Conservation (phyloP, 768 basidiomycete genomes). For the Mycena amicta region DNA sequence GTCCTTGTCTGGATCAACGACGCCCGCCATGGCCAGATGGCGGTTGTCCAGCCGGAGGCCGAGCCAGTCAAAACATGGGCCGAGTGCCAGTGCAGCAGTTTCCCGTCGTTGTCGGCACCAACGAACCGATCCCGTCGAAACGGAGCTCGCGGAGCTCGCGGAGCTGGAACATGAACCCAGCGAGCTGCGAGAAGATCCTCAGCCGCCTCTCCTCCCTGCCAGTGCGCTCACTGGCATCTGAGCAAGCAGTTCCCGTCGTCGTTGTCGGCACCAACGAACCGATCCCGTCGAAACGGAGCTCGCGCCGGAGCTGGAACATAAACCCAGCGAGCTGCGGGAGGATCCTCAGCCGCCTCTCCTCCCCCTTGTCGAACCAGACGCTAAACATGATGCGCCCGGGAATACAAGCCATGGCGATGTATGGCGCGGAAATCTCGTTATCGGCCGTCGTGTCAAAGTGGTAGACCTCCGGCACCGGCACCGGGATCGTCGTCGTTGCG, state of each 20-base stretch:
- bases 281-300: neutral
- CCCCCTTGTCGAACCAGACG: neutral
- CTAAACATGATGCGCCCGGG: neutral
- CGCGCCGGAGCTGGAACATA: neutral
- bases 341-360: neutral
- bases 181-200: neutral
- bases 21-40: too few species aligned
- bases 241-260: too few species aligned
- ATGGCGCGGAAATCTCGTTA: slow-evolving; percentile 6
- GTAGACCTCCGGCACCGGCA: slow-evolving; percentile 8
- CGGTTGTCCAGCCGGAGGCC: neutral
- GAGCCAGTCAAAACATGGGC: neutral
- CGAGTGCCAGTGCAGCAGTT: neutral
- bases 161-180: neutral
- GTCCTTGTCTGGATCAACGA: neutral
- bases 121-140: neutral
- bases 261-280: neutral
- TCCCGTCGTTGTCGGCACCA: neutral
- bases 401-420: slow-evolving; percentile 7
- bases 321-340: neutral
- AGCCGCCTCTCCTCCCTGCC: neutral
- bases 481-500: slow-evolving; percentile 6
- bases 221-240: too few species aligned
- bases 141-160: neutral
- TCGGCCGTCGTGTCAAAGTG: neutral